Percentiles rank a stretch among this genome's conserved stretches.
Conservation (phyloP, 2,329 filamentous ascomycete genomes). For the Nemania sp. region DNA sequence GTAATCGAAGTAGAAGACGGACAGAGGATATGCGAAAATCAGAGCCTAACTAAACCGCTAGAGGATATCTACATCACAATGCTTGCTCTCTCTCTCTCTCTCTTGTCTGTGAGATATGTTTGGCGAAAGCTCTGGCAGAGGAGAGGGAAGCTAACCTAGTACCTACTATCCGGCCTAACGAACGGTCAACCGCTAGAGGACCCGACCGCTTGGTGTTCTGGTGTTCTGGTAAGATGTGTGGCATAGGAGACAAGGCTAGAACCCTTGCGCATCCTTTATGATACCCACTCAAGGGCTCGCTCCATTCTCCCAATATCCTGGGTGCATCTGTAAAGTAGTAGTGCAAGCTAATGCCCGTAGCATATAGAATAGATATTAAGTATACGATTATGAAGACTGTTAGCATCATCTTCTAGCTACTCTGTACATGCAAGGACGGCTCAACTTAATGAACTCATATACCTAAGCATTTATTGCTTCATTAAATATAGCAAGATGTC, state of each 20-base stretch:
- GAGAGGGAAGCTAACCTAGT: background rate
- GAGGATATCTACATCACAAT: background rate
- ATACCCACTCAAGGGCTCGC: conserved; percentile 46
- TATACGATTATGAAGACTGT: conserved; percentile 8
- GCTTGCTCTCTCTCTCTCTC: background rate
- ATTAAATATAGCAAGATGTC: background rate
- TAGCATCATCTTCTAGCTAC: conserved; percentile 34
- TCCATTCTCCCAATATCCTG: conserved; percentile 52
- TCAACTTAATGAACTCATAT: conserved; percentile 11
- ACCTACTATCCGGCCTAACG: background rate
- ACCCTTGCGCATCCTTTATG: conserved; percentile 47
- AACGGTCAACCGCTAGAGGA: conserved; percentile 15
- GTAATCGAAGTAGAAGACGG: conserved; percentile 2
- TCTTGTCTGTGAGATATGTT: background rate
- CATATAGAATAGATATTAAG: conserved; percentile 42
- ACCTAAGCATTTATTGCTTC: background rate
- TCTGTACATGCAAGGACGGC: background rate
- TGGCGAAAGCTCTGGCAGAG: conserved; percentile 1
- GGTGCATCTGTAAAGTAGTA: conserved; percentile 46
- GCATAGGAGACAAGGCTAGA: conserved; percentile 47
- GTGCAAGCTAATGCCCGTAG: conserved; percentile 37
- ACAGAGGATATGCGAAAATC: conserved; percentile 16
- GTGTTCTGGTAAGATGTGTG: conserved; percentile 23
- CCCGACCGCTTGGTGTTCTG: conserved; percentile 9
- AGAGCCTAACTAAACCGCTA: conserved; percentile 13